These are phyloP conservation scores for Fusarium robinianum DNA, from an alignment of 2,329 filamentous ascomycete genomes.

Conservation along the genomic window DNA sequence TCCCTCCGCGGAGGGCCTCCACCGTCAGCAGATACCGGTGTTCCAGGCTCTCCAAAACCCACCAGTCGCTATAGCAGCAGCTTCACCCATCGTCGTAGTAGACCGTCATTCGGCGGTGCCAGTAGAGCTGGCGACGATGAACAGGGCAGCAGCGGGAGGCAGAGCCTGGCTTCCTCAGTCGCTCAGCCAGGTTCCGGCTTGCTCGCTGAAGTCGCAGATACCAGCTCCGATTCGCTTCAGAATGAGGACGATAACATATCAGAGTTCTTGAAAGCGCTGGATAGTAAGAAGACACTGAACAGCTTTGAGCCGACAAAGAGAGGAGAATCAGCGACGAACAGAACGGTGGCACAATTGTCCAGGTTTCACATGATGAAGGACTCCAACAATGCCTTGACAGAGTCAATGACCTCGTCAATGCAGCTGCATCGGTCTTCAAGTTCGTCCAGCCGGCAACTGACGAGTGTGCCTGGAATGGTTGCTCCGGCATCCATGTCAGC, in stretches of 20 bases:
- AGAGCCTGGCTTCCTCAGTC: slow-evolving; percentile 71
- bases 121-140: slow-evolving; percentile 72
- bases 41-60: slow-evolving; percentile 74
- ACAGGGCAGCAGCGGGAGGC: slow-evolving; percentile 78
- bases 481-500: slow-evolving; percentile 79
- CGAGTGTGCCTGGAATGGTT: slow-evolving; percentile 65
- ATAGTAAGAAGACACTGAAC: slow-evolving; percentile 83
- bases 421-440: slow-evolving; percentile 82
- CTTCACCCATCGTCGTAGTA: slow-evolving; percentile 82
- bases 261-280: slow-evolving; percentile 87
- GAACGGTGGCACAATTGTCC: slow-evolving; percentile 77
- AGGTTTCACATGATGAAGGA: slow-evolving; percentile 90
- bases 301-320: slow-evolving; percentile 73
- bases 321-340: slow-evolving; percentile 71
- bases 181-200: slow-evolving; percentile 78
- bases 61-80: slow-evolving; percentile 91
- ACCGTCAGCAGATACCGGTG: slow-evolving; percentile 65
- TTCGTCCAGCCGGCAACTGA: slow-evolving; percentile 66
- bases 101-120: slow-evolving; percentile 75
- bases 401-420: slow-evolving; percentile 90
- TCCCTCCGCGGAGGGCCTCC: slow-evolving; percentile 70
- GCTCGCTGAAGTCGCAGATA: slow-evolving; percentile 69
- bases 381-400: slow-evolving; percentile 84
- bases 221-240: slow-evolving; percentile 68
- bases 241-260: slow-evolving; percentile 91